Evolutionary conservation across 306 rosid species (phyloP).

Genomic region (Sesbania bispinosa): DNA sequence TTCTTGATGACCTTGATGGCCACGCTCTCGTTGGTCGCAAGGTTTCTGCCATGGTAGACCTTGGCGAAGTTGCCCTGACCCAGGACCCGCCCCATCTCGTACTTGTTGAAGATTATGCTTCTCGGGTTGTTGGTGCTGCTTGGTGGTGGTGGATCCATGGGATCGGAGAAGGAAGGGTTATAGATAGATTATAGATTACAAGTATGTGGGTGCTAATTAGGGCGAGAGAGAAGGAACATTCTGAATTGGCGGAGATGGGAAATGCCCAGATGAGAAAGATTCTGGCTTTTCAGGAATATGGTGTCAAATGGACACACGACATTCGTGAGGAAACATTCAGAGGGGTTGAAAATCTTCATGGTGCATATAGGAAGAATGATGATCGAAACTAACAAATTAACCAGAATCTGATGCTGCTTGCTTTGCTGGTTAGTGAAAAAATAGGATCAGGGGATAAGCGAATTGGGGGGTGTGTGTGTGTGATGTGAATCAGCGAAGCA

Average conservation of each 20-base stretch:
- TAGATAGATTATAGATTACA: too few species aligned
- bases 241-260: slow-evolving; percentile 8
- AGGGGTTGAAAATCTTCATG: slow-evolving; percentile 28
- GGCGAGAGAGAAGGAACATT: background rate
- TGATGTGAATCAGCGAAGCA: too few species aligned
- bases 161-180: background rate
- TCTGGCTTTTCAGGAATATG: slow-evolving; percentile 23
- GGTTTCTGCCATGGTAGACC: slow-evolving; percentile 52
- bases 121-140: background rate
- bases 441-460: too few species aligned
- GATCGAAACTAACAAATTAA: too few species aligned
- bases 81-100: slow-evolving; percentile 67
- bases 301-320: slow-evolving; percentile 29
- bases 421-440: too few species aligned
- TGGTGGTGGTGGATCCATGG: slow-evolving; percentile 21
- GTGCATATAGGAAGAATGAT: slow-evolving; percentile 14
- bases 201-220: background rate
- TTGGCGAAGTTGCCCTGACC: slow-evolving; percentile 88
- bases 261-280: slow-evolving; percentile 23
- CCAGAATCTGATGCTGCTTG: too few species aligned
- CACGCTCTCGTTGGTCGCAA: slow-evolving; percentile 52
- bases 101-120: slow-evolving; percentile 56
- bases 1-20: slow-evolving; percentile 75
- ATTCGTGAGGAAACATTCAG: slow-evolving; percentile 17
- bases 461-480: too few species aligned